Percentiles rank a stretch among this genome's conserved stretches.
phyloP scores from a whole-genome alignment of 1,284 basidiomycete species.

The Marasmius sp. region DNA sequence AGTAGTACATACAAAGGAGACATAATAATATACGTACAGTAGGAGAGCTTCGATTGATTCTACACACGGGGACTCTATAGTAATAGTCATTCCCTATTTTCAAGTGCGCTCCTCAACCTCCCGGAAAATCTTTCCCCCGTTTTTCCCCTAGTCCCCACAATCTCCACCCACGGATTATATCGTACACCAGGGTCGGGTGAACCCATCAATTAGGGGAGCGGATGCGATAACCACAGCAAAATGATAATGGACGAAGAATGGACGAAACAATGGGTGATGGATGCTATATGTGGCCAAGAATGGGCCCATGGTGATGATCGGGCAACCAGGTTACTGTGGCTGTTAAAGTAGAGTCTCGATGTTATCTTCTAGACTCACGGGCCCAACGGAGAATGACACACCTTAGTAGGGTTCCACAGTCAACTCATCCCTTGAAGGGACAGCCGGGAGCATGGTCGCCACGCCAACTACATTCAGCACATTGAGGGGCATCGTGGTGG shows the following conservation, averaged over 20 bases:
- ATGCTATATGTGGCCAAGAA: background rate
- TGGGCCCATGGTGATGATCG: too few species aligned
- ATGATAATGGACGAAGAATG: background rate
- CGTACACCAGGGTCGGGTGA: background rate
- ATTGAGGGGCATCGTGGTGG: constrained; percentile 59
- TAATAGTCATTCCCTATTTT: too few species aligned
- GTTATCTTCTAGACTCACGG: background rate
- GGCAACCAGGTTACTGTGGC: too few species aligned
- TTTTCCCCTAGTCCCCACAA: too few species aligned
- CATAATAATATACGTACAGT: too few species aligned
- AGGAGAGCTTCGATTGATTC: too few species aligned
- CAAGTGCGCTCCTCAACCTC: too few species aligned
- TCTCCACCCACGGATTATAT: too few species aligned
- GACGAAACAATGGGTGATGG: background rate
- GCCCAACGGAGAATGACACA: background rate
- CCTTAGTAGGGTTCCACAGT: too few species aligned
- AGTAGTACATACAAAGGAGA: too few species aligned
- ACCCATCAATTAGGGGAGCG: background rate
- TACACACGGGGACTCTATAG: too few species aligned
- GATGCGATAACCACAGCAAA: background rate
- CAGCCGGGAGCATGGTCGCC: constrained; percentile 65
- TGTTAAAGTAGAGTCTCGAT: background rate
- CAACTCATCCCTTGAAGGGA: constrained; percentile 51
- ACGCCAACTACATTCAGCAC: constrained; percentile 74
- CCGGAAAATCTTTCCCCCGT: too few species aligned